Base-by-base conservation (phyloP, 2,329 filamentous ascomycete genomes). In the Ceratocystis harringtonii region DNA sequence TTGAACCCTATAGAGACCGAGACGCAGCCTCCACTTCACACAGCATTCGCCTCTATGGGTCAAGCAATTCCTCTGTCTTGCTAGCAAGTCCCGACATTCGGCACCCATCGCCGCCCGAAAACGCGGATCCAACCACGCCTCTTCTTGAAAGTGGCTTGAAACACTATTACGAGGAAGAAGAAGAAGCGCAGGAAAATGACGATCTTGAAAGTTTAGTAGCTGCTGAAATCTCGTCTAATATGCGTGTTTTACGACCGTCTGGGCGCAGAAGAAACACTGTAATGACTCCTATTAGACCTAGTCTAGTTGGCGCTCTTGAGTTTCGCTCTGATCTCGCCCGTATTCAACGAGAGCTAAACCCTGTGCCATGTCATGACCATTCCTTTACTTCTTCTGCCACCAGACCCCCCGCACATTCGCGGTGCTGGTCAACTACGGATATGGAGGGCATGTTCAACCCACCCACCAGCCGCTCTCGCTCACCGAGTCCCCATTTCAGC, bases 291-390 rank as follows among this genome's bases (percentile, higher is more conserved):
- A 96, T 99, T 68, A 83, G 94, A 55, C 92, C 94, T 1, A 97
- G 94, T 77, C 78, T 99, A 60, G 87, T 99, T 2, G 94, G 94
- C 55, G 94, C 90, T 7, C 79, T 99, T 66, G 94, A 99, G 75
- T 99, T 99, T 71, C 84, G 92, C 70, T 92, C 92, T 1, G 87
- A 96, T 2, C 78, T 99, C 58, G 87, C 89, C n/a, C 91, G 91
- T 2, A 76, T 99, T 66, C 86, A 95, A 71, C 88, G 86, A 69
- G 63, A 62, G 55, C 63, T 55, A 44, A 65, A 44, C n/a, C 60
- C 63, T 32, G 50, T 55, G 10, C 28, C 52, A 32, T 30, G 52
- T 4, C 52, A 58, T n/a, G 6, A 70, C 69, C 22, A 69, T 69
- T n/a, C 62, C 71, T 25, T 67, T 70, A 1, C 69, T 72, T 25